Conservation (phyloP, 805 yeast species). For the Geotrichum ghanense region DNA sequence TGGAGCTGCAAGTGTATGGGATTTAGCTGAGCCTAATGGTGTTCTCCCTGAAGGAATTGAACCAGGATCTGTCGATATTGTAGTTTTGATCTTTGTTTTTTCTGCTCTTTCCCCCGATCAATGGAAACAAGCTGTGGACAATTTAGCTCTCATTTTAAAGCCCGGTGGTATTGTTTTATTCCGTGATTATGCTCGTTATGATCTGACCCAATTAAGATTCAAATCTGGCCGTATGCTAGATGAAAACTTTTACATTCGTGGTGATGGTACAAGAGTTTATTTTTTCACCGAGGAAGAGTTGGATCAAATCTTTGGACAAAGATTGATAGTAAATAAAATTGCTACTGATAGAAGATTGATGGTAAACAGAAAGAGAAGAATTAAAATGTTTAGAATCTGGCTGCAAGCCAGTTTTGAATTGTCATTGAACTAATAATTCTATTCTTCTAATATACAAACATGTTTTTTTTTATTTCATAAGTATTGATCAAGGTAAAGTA, state of each 20-base stretch:
- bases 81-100: slow-evolving; percentile 91
- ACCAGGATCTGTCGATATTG: slow-evolving; percentile 73
- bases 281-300: slow-evolving; percentile 93
- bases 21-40: slow-evolving; percentile 67
- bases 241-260: slow-evolving; percentile 91
- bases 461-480: too few species aligned
- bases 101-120: slow-evolving; percentile 86
- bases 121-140: slow-evolving; percentile 73
- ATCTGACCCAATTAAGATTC: slow-evolving; percentile 88
- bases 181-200: slow-evolving; percentile 93
- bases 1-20: slow-evolving; percentile 57
- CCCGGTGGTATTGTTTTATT: slow-evolving; percentile 89
- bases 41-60: slow-evolving; percentile 75
- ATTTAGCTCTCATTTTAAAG: slow-evolving; percentile 60
- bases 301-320: slow-evolving; percentile 52
- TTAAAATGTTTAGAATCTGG: slow-evolving; percentile 97
- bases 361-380: slow-evolving; percentile 82
- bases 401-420: slow-evolving; percentile 46
- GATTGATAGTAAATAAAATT: slow-evolving; percentile 59
- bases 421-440: neutral
- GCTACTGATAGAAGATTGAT: slow-evolving; percentile 85
- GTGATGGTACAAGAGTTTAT: slow-evolving; percentile 96
- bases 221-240: slow-evolving; percentile 78
- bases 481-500: too few species aligned
- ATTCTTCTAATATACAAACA: neutral